Base-by-base conservation (phyloP, 2,329 filamentous ascomycete species). In the Fusarium torulosum region DNA sequence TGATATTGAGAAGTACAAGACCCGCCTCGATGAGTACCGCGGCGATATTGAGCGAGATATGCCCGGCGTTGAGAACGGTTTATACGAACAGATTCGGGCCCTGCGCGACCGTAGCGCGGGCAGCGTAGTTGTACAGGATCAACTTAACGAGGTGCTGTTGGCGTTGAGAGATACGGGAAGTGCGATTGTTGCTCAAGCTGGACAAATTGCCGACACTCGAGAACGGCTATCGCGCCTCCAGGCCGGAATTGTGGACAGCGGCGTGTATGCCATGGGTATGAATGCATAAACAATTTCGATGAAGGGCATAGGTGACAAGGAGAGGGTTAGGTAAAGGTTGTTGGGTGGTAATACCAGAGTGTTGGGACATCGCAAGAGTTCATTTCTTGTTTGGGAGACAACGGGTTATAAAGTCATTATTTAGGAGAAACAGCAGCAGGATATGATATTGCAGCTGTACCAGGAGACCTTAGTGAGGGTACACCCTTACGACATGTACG, bases 11-110 rank as follows among this genome's bases (percentile, higher is more conserved):
- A 79, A 78, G 58, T 81, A 82, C 64, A 81, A 82, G 70, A 75
- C 73, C 63, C 77, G 80, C 21, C 72, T 83, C 31, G 79, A 82
- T 53, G 79, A 81, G 54, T 83, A 82, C 67, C 79, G 80, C n/a
- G 75, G 73, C 47, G 81, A 82, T 67, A 82, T 83, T 41, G 80
- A 83, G 69, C 79, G 80, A 35, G 81, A 83, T 69, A 82, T 83
- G 81, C 81, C 81, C 4, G 80, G 81, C 27, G 81, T 83, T 3
- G 81, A 83, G 71, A 81, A 82, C 52, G 81, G 81, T 0, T 74
- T 83, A 17, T 83, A 83, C 59, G 81, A 82, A 61, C 79, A 80
- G 62, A 80, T 82, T 47, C 73, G 78, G 23, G 69, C 73, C 14
- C 65, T 80, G 17, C 74, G 78, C 8, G 78, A 80, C 53, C 75